Evolutionary conservation across 106 monocot species (phyloP), one percentile per base, ranked within the genome.

Genomic region (Dendrobium huoshanense): DNA sequence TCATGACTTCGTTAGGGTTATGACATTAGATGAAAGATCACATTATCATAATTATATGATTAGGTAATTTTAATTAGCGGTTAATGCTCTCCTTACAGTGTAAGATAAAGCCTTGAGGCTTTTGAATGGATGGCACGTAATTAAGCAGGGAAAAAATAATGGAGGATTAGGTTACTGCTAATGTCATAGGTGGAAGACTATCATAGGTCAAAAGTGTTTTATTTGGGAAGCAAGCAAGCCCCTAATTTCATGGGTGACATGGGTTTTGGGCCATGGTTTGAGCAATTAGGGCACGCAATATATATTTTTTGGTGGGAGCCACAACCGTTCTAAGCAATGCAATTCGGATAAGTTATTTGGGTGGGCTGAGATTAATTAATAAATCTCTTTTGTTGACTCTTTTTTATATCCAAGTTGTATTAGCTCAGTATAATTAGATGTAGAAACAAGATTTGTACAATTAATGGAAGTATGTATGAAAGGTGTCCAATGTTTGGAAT

Each of bases 221-320:
- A 15, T 37, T 72, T 29, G 37, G 27, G 72, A 25, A 15, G 33
- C 72, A 72, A 72, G 72, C 37, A 37, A 37, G 37, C 37, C 37
- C 37, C 37, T 37, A 37, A 37, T 37, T 37, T 40, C 72, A 2
- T 13, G 37, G 8, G 72, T 72, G 72, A 72, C 72, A 72, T 72
- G 64, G 18, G 64, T 64, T 64, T 64, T 19, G 33, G 72, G 72
- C 31, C 10, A 17, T 2, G 72, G 31, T 29, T 72, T 72, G 37
- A 33, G 72, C 72, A 72, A 72, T 72, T 72, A 72, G 72, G 72
- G 72, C 72, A 72, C 72, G 72, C 72, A 72, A 72, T 72, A 33
- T 25, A 72, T 72, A 2, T 37, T 37, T 37, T 37, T 72, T 72
- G 15, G 33, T 29, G 33, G 72, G 72, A 17, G 29, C 72, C 37